phyloP scores from a whole-genome alignment of 2,329 filamentous ascomycete genomes.

The Neopestalotiopsis sp. region DNA sequence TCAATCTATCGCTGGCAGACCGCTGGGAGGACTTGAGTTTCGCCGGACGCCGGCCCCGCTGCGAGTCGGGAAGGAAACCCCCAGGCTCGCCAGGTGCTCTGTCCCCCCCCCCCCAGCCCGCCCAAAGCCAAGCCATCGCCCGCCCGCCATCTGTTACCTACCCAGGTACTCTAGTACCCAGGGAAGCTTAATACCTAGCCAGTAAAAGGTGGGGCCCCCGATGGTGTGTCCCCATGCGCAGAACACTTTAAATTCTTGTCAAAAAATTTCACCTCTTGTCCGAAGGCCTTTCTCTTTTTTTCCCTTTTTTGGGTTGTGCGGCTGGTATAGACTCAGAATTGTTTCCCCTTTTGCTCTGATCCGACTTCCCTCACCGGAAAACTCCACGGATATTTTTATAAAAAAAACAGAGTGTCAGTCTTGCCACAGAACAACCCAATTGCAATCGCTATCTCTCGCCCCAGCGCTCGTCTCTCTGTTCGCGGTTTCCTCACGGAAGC shows the following conservation, averaged over 20 bases:
- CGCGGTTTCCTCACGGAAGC: constrained; percentile 26
- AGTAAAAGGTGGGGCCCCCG: not conserved
- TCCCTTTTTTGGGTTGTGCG: constrained; percentile 74
- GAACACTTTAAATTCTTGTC: constrained; percentile 6
- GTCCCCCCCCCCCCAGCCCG: too few species aligned
- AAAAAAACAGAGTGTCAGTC: constrained; percentile 68
- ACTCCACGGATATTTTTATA: constrained; percentile 51
- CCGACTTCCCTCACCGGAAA: constrained; percentile 52
- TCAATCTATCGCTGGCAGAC: constrained; percentile 11
- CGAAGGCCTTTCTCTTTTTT: constrained; percentile 40
- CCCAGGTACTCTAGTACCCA: not conserved
- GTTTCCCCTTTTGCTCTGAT: constrained; percentile 84
- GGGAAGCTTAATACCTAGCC: not conserved
- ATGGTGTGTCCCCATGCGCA: not conserved
- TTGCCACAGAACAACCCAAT: constrained; percentile 79
- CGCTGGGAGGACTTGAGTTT: constrained; percentile 12
- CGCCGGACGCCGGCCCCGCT: constrained; percentile 8
- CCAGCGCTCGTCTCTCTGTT: constrained; percentile 31
- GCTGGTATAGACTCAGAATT: constrained; percentile 69
- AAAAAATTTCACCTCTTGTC: not conserved
- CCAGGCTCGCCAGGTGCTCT: too few species aligned
- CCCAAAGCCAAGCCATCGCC: too few species aligned
- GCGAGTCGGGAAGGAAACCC: not conserved
- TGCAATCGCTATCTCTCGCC: constrained; percentile 36
- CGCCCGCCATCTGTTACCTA: not conserved